Evolutionary conservation across 257 asterid genomes (phyloP).

Genomic region (Solanum clarkiae): DNA sequence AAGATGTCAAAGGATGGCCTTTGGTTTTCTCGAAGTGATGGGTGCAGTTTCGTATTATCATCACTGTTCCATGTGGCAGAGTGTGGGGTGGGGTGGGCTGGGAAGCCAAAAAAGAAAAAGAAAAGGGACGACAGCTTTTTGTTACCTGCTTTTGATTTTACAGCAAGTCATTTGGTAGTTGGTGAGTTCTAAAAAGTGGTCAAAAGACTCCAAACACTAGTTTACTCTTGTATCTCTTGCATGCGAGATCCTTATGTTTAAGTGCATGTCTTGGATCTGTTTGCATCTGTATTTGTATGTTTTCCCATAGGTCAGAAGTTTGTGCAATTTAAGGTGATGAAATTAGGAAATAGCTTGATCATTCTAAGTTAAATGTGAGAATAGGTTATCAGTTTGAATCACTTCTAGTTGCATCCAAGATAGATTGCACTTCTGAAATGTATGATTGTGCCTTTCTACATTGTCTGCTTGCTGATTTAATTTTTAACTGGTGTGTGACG

Average conservation of each 20-base stretch:
- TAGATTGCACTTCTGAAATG: background rate
- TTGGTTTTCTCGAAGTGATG: background rate
- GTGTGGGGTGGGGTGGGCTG: too few relatives aligned
- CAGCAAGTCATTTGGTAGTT: background rate
- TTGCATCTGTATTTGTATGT: background rate
- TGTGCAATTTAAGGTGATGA: background rate
- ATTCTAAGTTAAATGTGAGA: background rate
- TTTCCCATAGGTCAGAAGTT: background rate
- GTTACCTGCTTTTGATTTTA: background rate
- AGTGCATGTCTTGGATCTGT: background rate
- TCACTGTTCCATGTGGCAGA: background rate
- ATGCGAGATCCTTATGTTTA: background rate
- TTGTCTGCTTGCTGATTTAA: background rate
- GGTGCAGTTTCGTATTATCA: background rate
- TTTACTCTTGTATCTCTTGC: background rate
- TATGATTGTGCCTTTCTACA: background rate
- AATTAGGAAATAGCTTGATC: background rate
- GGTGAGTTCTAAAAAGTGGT: background rate
- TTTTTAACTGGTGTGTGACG: background rate
- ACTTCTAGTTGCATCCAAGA: background rate
- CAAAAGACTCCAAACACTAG: background rate
- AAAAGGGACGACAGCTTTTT: background rate
- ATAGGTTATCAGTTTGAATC: background rate
- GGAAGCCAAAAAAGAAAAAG: background rate
- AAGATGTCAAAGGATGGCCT: background rate